phyloP scores from a whole-genome alignment of 805 yeast species.

The Cyberlindnera xishuangbannaensis region DNA sequence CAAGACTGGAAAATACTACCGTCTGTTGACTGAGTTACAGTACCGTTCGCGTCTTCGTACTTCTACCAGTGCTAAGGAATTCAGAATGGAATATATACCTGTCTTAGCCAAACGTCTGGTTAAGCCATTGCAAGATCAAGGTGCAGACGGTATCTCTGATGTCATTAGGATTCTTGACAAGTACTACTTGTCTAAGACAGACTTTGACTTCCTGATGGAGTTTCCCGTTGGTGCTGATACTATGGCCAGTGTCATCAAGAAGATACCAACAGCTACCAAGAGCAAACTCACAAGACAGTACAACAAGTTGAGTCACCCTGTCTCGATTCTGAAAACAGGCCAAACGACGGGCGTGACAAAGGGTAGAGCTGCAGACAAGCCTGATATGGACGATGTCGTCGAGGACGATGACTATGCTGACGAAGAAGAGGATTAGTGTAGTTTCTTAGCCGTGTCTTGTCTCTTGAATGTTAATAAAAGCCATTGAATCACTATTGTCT shows the following conservation, averaged over 20 bases:
- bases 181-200: slow-evolving; percentile 83
- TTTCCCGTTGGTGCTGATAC: slow-evolving; percentile 63
- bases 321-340: slow-evolving; percentile 32
- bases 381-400: slow-evolving; percentile 10
- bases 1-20: slow-evolving; percentile 66
- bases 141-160: slow-evolving; percentile 57
- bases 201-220: slow-evolving; percentile 86
- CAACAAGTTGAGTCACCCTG: slow-evolving; percentile 73
- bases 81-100: slow-evolving; percentile 74
- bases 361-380: slow-evolving; percentile 5
- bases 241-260: slow-evolving; percentile 44
- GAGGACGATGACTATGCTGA: slow-evolving; percentile 13
- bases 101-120: slow-evolving; percentile 50
- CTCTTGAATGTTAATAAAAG: no score
- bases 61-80: slow-evolving; percentile 65
- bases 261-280: slow-evolving; percentile 72
- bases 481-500: no score
- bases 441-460: slow-evolving; percentile 1
- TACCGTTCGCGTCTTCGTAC: slow-evolving; percentile 81
- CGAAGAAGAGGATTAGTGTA: slow-evolving; percentile 1
- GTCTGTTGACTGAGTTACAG: slow-evolving; percentile 81
- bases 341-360: slow-evolving; percentile 7
- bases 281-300: slow-evolving; percentile 83
- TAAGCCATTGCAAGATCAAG: slow-evolving; percentile 49
- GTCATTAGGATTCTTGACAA: slow-evolving; percentile 74